Conservation (phyloP, 495 filamentous ascomycete species). For the Symbiotaphrina buchneri region DNA sequence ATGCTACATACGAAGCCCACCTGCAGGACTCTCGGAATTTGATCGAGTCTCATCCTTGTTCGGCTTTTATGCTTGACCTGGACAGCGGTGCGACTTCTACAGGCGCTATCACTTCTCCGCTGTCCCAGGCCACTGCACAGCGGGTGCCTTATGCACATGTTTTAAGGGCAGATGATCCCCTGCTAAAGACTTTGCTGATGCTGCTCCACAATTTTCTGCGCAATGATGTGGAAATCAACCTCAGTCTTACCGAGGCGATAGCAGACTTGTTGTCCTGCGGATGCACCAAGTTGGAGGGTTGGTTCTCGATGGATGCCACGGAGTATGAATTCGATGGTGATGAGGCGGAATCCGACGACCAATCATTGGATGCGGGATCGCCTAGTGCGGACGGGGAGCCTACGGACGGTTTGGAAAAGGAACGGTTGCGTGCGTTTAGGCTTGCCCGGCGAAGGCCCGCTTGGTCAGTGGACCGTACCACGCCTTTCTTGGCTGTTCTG, state of each 20-base stretch:
- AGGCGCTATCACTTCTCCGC: slow-evolving; percentile 5
- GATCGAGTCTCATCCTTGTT: slow-evolving; percentile 67
- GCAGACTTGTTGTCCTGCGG: slow-evolving; percentile 67
- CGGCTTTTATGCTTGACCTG: slow-evolving; percentile 29
- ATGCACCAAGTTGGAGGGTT: slow-evolving; percentile 62
- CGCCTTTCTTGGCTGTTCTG: slow-evolving; percentile 19
- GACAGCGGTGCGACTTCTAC: slow-evolving; percentile 16
- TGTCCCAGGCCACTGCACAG: slow-evolving; percentile 7
- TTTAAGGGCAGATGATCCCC: slow-evolving; percentile 46
- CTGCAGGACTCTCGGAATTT: slow-evolving; percentile 54
- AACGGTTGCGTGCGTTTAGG: slow-evolving; percentile 21
- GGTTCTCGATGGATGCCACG: slow-evolving; percentile 60
- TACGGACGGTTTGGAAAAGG: slow-evolving; percentile 5
- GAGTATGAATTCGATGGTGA: slow-evolving; percentile 27
- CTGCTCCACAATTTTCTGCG: slow-evolving; percentile 61
- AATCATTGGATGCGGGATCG: neutral
- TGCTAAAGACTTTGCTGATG: slow-evolving; percentile 45
- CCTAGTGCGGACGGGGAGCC: neutral
- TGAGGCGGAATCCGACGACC: slow-evolving; percentile 12
- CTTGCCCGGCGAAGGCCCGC: slow-evolving; percentile 15
- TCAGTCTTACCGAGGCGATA: slow-evolving; percentile 63
- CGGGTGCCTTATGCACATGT: slow-evolving; percentile 32
- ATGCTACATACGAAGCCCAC: slow-evolving; percentile 64
- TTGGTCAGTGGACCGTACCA: slow-evolving; percentile 15
- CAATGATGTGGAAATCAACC: slow-evolving; percentile 76